phyloP scores from a whole-genome alignment of 75 land plant genomes.

The Azolla pinnata region DNA sequence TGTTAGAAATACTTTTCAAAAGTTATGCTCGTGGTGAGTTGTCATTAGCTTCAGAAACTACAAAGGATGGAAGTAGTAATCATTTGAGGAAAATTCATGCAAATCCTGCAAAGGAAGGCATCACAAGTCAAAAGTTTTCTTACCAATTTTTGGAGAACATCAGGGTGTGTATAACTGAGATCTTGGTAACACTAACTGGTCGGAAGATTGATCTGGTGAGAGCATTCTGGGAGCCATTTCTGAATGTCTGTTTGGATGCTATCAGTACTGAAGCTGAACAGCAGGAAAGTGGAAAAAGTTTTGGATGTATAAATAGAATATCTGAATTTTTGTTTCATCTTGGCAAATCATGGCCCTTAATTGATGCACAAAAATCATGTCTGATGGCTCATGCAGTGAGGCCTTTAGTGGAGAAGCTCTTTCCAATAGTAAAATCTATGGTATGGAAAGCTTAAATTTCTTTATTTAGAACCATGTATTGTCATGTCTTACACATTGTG shows the following conservation, averaged over 20 bases:
- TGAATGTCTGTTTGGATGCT: conserved; percentile 30
- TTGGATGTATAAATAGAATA: conserved; percentile 21
- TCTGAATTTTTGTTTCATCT: conserved; percentile 27
- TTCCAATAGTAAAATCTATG: conserved; percentile 39
- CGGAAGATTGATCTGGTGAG: conserved; percentile 29
- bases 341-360: conserved; percentile 26
- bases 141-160: conserved; percentile 36
- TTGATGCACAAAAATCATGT: conserved; percentile 37
- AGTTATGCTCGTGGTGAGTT: conserved; percentile 21
- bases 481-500: no score
- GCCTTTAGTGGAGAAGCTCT: conserved; percentile 52
- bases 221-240: conserved; percentile 43
- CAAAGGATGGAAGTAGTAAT: not conserved
- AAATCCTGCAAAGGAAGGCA: not conserved
- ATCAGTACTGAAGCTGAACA: conserved; percentile 26
- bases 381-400: conserved; percentile 48
- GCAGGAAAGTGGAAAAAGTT: conserved; percentile 6
- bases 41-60: not conserved
- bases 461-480: no score
- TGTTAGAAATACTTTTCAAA: conserved; percentile 58
- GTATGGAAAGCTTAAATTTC: conserved; percentile 39
- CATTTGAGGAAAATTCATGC: not conserved
- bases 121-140: conserved; percentile 6
- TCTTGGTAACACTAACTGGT: conserved; percentile 32
- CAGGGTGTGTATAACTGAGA: conserved; percentile 52